phyloP scores from a whole-genome alignment of 805 yeast genomes.

The Jamesozyma gamospora region DNA sequence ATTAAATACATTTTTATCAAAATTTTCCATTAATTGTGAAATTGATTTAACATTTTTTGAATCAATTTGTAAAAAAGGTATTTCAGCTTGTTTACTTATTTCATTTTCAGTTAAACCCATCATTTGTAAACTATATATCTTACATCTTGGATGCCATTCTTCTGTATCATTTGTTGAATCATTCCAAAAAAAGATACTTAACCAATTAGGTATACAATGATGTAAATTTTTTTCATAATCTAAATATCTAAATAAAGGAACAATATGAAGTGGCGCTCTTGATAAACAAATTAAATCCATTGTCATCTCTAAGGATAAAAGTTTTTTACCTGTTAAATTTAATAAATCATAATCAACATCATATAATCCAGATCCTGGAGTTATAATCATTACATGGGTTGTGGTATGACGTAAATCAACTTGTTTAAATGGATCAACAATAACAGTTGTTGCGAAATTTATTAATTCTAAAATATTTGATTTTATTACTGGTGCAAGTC shows the following conservation, averaged over 20 bases:
- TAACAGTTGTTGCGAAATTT: slow-evolving; percentile 68
- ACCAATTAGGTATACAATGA: slow-evolving; percentile 89
- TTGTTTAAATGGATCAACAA: slow-evolving; percentile 68
- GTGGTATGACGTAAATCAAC: slow-evolving; percentile 83
- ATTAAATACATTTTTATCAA: slow-evolving; percentile 51
- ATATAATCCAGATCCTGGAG: slow-evolving; percentile 89
- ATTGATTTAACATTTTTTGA: slow-evolving; percentile 31
- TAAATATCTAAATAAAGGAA: slow-evolving; percentile 74
- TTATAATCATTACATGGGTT: slow-evolving; percentile 76
- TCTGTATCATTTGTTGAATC: slow-evolving; percentile 35
- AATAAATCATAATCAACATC: slow-evolving; percentile 81
- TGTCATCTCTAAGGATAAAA: slow-evolving; percentile 72
- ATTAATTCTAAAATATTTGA: slow-evolving; percentile 85
- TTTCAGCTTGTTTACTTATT: slow-evolving; percentile 48
- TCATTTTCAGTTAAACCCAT: slow-evolving; percentile 97
- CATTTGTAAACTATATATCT: slow-evolving; percentile 92
- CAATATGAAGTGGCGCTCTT: slow-evolving; percentile 84
- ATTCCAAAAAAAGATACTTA: slow-evolving; percentile 86
- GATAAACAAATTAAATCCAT: slow-evolving; percentile 82
- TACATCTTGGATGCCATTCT: slow-evolving; percentile 90
- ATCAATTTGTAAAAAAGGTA: slow-evolving; percentile 43
- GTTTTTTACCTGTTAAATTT: slow-evolving; percentile 61
- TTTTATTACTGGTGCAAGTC: slow-evolving; percentile 74
- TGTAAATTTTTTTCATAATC: slow-evolving; percentile 41
- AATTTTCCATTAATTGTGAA: slow-evolving; percentile 52